Evolutionary conservation across 441 rosid genomes (phyloP), one percentile per base, ranked within the genome.

Genomic region (Gossypium laxum): DNA sequence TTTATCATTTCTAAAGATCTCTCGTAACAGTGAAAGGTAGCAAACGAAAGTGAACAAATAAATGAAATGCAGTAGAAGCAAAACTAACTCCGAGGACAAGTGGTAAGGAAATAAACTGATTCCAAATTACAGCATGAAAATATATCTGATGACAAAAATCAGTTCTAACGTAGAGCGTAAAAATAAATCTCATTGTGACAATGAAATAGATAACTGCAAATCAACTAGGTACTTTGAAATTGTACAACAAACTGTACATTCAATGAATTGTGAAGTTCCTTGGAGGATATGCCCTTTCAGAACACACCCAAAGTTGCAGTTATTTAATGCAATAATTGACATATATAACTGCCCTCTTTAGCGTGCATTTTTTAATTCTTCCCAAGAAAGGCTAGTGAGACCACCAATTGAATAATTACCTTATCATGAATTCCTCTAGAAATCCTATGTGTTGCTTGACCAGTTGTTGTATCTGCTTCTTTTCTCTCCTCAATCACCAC

Each of bases 391-490:
- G 26, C 38, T 22, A 65, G 38, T 65, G 48, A 6, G 19, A 24
- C 34, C 69, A 55, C 24, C 59, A 75, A 55, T 1, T 4, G 11
- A 24, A 26, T 6, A 66, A 41, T 77, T 51, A 90, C 98, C 89
- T 89, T 88, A 70, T 91, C 93, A 67, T 86, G 81, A 63, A 93
- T 89, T 63, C 93, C 97, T 83, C 91, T 83, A 0, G 95, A 87
- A 75, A 91, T 83, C 73, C 86, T 87, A 79, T 93, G 97, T 7
- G 86, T 77, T 41, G 97, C 97, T 80, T 85, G 88, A 81, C 94
- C 89, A 0, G 91, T 83, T 69, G 89, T 82, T 75, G 60, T 83
- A 83, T 93, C 93, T 0, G 96, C 97, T 78, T 89, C 91, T 79
- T 79, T 89, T 82, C 82, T 83, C 78, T 93, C 98, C 88, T 91